Evolutionary conservation across 2,329 filamentous ascomycete species (phyloP).

Genomic region (Fusarium secorum): DNA sequence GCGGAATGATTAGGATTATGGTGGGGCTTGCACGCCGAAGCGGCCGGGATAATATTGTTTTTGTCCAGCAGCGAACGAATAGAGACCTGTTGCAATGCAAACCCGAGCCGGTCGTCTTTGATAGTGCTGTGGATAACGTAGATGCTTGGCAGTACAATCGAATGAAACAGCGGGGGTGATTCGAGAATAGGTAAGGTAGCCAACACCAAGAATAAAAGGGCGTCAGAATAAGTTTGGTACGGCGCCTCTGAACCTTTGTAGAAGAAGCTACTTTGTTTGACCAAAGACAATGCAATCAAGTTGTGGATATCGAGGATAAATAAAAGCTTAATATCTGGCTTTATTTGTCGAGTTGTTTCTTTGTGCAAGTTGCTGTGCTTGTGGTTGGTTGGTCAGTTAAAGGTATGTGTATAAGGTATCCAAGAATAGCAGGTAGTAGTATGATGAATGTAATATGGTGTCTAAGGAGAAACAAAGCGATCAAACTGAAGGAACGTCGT

Average conservation of each 20-base stretch:
- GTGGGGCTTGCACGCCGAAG: constrained; percentile 35
- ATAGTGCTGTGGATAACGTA: constrained; percentile 13
- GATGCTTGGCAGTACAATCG: constrained; percentile 20
- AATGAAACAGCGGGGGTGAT: constrained; percentile 20
- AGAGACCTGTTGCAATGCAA: constrained; percentile 1
- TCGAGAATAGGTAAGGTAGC: background rate
- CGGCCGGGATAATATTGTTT: constrained; percentile 22
- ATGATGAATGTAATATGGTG: background rate
- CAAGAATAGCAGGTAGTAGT: background rate
- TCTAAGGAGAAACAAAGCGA: background rate
- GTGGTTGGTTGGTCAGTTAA: constrained; percentile 5
- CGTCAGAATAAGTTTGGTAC: constrained; percentile 2
- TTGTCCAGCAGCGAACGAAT: constrained; percentile 22
- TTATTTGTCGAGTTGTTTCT: constrained; percentile 2
- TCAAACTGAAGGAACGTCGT: background rate
- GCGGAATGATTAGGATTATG: constrained; percentile 29
- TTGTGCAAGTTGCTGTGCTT: constrained; percentile 7
- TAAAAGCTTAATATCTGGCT: background rate
- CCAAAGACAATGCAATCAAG: background rate
- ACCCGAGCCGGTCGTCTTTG: constrained; percentile 14
- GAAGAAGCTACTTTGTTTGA: background rate
- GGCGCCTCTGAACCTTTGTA: background rate
- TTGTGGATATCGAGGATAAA: background rate
- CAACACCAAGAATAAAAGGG: background rate
- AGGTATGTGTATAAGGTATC: background rate